Base-by-base conservation (phyloP, 2,329 filamentous ascomycete genomes). In the Aspergillus sp. region DNA sequence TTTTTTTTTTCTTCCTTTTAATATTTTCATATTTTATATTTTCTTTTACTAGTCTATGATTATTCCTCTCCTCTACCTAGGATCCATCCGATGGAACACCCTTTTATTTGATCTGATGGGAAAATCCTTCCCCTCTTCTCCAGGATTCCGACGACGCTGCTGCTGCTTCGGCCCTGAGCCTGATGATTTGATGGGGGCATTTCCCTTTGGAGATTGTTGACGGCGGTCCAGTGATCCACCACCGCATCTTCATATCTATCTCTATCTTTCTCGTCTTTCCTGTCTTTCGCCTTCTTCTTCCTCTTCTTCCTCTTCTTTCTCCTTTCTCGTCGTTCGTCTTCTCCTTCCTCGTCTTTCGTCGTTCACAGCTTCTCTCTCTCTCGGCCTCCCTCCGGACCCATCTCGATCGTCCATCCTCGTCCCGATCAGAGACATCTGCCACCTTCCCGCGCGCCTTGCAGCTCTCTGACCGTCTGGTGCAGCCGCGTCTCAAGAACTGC, bases 391-490 rank as follows among this genome's bases (percentile, higher is more conserved):
- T 38, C 26, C 26, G 10, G 26, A 24, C 10, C 26, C 8, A 11
- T 30, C 26, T 7, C 5, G 22, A 22, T 22, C 22, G 22, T 6
- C 22, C 22, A 6, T 22, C 5, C 22, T 7, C 22, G 10, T 30
- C 26, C 26, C 26, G 26, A 30, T 30, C 26, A 30, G 26, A 30
- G 26, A 30, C 26, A 30, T 30, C 26, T 30, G 26, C 26, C 26
- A 30, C 26, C 26, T 3, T 10, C 9, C 26, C 26, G 26, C 26
- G 26, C 26, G 56, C 58, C 58, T 61, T 61, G 59, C 59, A 60
- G 57, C 49, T 51, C 53, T 22, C 53, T 58, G 50, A 55, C 55
- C 51, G 56, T 58, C 56, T 50, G 48, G 51, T 53, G 55, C 59
- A 56, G 53, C 55, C 57, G 54, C 26, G 52, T 56, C 49, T 58